Conservation (phyloP, 148 eudicot genomes). For the Amaranthus cruentus region DNA sequence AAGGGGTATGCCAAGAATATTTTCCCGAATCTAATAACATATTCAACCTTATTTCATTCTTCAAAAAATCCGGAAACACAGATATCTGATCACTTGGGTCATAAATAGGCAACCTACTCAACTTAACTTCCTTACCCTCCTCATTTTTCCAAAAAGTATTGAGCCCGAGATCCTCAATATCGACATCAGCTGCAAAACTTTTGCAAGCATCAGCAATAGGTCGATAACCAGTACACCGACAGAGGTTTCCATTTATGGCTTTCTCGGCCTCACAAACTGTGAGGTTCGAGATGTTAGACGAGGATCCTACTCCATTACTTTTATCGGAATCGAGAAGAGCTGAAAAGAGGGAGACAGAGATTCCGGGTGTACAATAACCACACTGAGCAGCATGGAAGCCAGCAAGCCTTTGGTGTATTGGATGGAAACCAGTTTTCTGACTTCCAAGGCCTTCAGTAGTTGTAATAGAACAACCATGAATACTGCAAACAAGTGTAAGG, state of each 20-base stretch:
- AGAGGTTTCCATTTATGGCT: conserved; percentile 75
- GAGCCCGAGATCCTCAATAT: conserved; percentile 84
- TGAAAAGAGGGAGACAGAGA: conserved; percentile 82
- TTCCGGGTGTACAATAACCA: conserved; percentile 96
- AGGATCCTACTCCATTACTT: conserved; percentile 29
- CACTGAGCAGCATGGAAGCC: conserved; percentile 96
- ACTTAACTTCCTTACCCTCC: conserved; percentile 47
- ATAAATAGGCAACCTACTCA: conserved; percentile 43
- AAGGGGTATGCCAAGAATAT: conserved; percentile 69
- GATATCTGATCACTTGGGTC: conserved; percentile 32
- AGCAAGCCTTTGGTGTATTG: conserved; percentile 82
- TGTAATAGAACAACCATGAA: conserved; percentile 76
- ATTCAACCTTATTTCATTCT: conserved; percentile 36
- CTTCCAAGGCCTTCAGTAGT: conserved; percentile 94
- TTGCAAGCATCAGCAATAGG: conserved; percentile 94
- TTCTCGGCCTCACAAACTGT: conserved; percentile 73
- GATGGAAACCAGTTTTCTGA: conserved; percentile 81
- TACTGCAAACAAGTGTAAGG: conserved; percentile 83
- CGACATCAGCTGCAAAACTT: conserved; percentile 84
- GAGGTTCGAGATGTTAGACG: conserved; percentile 70
- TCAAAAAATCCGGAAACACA: conserved; percentile 61
- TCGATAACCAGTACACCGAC: conserved; percentile 96
- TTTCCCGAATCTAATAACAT: conserved; percentile 38
- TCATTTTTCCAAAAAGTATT: conserved; percentile 72
- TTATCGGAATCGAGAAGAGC: conserved; percentile 78